phyloP scores from a whole-genome alignment of 345 rosid species.

The sweet orange (Citrus sinensis) region DNA sequence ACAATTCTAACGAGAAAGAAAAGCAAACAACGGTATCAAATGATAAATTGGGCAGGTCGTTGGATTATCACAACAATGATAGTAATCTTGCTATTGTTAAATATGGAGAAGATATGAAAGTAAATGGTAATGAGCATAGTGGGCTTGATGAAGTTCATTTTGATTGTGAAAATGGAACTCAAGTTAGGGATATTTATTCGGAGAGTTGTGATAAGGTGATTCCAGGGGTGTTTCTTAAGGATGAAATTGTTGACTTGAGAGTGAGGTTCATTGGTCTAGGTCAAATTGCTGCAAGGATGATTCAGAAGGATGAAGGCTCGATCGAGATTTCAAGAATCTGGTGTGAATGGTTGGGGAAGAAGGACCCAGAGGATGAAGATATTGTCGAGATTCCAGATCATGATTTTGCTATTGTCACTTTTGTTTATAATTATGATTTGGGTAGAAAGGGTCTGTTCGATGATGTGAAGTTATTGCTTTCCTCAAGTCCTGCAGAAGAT shows the following conservation, averaged over 20 bases:
- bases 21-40: constrained; percentile 20
- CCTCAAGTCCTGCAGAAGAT: constrained; percentile 37
- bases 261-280: constrained; percentile 59
- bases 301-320: constrained; percentile 37
- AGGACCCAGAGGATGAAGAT: constrained; percentile 32
- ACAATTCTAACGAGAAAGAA: constrained; percentile 35
- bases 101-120: constrained; percentile 31
- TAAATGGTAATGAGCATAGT: constrained; percentile 9
- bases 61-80: constrained; percentile 30
- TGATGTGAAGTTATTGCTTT: constrained; percentile 50
- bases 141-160: constrained; percentile 17
- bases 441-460: constrained; percentile 69
- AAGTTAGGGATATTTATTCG: constrained; percentile 20
- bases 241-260: constrained; percentile 52
- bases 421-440: constrained; percentile 57
- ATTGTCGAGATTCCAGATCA: constrained; percentile 41
- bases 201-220: constrained; percentile 36
- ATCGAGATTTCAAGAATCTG: constrained; percentile 56
- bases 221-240: constrained; percentile 54
- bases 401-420: constrained; percentile 67
- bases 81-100: constrained; percentile 51
- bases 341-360: constrained; percentile 90
- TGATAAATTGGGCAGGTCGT: constrained; percentile 15
- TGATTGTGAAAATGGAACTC: constrained; percentile 8
- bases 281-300: constrained; percentile 53